Conservation (phyloP, 2,329 filamentous ascomycete genomes). For the Celoporthe dispersa region DNA sequence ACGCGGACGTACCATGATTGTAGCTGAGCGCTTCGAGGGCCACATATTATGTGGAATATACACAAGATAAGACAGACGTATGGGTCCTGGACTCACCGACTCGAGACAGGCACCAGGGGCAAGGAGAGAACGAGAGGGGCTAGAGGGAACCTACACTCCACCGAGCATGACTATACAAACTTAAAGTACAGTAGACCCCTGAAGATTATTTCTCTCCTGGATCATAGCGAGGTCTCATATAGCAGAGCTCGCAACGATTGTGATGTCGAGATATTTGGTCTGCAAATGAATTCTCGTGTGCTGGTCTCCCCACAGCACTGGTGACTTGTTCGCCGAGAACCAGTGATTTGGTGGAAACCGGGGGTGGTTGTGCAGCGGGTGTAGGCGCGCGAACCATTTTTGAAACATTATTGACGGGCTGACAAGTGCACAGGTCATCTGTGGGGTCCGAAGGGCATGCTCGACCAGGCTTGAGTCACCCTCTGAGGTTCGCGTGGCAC, state of each 20-base stretch:
- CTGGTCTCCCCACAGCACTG: not conserved
- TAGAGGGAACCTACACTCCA: not conserved
- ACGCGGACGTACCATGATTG: not conserved
- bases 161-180: not conserved
- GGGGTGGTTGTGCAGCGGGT: not conserved
- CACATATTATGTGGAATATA: not conserved
- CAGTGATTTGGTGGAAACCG: not conserved
- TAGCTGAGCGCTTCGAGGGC: not conserved
- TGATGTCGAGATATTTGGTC: not conserved
- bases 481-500: not conserved
- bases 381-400: slow-evolving; percentile 2
- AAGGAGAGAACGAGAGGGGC: not conserved
- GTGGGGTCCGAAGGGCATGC: slow-evolving; percentile 5
- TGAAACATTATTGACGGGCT: slow-evolving; percentile 1
- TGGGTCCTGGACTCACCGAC: not conserved
- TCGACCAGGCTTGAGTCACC: slow-evolving; percentile 10
- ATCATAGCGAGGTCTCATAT: not conserved
- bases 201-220: not conserved
- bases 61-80: not conserved
- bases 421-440: slow-evolving; percentile 15
- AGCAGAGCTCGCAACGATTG: not conserved
- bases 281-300: not conserved
- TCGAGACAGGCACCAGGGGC: not conserved
- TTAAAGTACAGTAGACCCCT: not conserved
- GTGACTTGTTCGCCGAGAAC: not conserved